phyloP scores from a whole-genome alignment of 1,284 basidiomycete species.

The Cutaneotrichosporon sp. region DNA sequence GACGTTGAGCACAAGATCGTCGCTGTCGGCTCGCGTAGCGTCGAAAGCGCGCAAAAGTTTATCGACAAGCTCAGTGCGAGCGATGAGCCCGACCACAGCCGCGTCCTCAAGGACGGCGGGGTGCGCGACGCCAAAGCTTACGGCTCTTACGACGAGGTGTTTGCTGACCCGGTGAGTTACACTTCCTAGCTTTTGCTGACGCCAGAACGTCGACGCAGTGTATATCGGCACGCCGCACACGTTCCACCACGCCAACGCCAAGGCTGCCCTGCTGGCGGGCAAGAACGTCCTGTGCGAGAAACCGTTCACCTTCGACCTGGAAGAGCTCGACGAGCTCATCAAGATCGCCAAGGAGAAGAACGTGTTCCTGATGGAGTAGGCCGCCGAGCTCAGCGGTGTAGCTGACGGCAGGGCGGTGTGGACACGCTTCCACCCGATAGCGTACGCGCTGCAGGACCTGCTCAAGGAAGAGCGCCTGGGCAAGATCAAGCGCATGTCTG shows the following conservation, averaged over 20 bases:
- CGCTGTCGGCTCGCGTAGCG: conserved; percentile 72
- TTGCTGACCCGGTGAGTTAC: conserved; percentile 58
- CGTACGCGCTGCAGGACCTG: conserved; percentile 42
- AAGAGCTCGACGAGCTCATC: conserved; percentile 57
- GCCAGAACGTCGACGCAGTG: conserved; percentile 68
- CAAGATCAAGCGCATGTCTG: conserved; percentile 50
- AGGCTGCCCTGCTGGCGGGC: conserved; percentile 68
- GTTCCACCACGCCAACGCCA: conserved; percentile 70
- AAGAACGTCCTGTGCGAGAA: conserved; percentile 88
- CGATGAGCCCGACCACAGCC: conserved; percentile 23
- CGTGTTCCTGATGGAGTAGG: conserved; percentile 83
- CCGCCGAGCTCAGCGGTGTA: no score
- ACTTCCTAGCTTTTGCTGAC: not conserved
- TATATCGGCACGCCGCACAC: conserved; percentile 88
- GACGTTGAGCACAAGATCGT: conserved; percentile 72
- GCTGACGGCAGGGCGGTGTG: conserved; percentile 39
- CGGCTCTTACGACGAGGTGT: conserved; percentile 72
- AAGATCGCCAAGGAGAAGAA: conserved; percentile 66
- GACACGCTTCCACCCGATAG: conserved; percentile 48
- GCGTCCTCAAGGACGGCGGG: conserved; percentile 34
- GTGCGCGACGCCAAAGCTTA: conserved; percentile 58
- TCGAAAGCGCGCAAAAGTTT: conserved; percentile 66
- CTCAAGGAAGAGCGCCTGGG: conserved; percentile 45
- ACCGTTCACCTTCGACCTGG: conserved; percentile 51
- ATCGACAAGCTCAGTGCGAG: conserved; percentile 51